Evolutionary conservation across 345 rosid species (phyloP).

Genomic region (Populus deltoides): DNA sequence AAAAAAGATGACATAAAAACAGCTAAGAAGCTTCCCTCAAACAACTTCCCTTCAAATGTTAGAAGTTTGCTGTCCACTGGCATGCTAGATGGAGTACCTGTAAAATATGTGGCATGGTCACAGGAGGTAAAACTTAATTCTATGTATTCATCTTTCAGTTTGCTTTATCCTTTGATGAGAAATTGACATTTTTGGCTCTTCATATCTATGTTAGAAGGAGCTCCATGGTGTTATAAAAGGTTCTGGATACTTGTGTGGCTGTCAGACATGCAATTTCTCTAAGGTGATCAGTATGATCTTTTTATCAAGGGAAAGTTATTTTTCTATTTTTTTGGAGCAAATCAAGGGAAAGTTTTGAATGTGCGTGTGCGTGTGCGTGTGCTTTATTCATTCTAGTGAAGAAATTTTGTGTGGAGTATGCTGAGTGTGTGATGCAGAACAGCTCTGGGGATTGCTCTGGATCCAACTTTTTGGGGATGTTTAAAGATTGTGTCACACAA

Average conservation of each 20-base stretch:
- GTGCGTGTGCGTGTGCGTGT: too few species aligned
- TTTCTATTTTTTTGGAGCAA: too few species aligned
- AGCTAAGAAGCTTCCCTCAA: conserved; percentile 35
- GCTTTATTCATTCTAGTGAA: too few species aligned
- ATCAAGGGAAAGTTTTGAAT: neutral
- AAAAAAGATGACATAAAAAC: conserved; percentile 40
- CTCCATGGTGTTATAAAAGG: conserved; percentile 49
- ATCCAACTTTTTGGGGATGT: too few species aligned
- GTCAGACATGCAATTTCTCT: conserved; percentile 46
- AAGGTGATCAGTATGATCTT: conserved; percentile 31
- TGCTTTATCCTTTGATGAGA: conserved; percentile 8
- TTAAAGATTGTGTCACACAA: too few species aligned
- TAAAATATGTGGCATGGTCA: conserved; percentile 67
- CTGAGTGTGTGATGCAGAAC: neutral
- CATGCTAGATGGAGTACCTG: conserved; percentile 62
- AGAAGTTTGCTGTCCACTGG: conserved; percentile 70
- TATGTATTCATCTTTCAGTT: neutral
- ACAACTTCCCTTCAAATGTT: conserved; percentile 65
- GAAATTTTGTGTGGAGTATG: neutral
- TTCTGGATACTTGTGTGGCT: conserved; percentile 57
- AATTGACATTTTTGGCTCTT: conserved; percentile 12
- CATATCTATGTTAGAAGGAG: conserved; percentile 42
- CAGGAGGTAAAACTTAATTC: conserved; percentile 46
- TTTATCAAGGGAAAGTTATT: neutral
- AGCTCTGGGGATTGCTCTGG: too few species aligned